phyloP scores from a whole-genome alignment of 768 basidiomycete species.

The Kwoniella heveanensis region DNA sequence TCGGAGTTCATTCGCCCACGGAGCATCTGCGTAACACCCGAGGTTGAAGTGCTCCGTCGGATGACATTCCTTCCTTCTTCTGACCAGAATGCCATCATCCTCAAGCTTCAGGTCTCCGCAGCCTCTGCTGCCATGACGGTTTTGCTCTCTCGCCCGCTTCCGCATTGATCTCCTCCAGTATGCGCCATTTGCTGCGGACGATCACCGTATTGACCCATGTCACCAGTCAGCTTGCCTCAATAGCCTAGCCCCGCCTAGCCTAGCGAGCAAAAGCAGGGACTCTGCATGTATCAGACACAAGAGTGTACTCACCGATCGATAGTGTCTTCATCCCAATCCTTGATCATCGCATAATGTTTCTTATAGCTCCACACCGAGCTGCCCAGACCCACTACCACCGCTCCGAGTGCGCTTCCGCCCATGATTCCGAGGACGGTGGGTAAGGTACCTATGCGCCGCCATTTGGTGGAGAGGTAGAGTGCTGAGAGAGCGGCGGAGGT shows the following conservation, averaged over 20 bases:
- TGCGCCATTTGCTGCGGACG: not conserved
- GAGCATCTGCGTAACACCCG: too few species aligned
- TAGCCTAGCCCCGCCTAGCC: too few species aligned
- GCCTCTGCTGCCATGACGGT: not conserved
- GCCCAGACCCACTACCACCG: not conserved
- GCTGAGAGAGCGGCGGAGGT: not conserved
- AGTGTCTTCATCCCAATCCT: not conserved
- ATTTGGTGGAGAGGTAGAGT: not conserved
- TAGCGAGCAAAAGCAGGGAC: not conserved
- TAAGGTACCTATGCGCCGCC: not conserved
- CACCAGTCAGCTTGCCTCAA: too few species aligned
- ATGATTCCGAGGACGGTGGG: not conserved
- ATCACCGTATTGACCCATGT: too few species aligned
- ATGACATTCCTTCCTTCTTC: too few species aligned
- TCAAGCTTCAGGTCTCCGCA: not conserved
- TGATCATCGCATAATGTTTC: not conserved
- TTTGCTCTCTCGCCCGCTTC: slow-evolving; percentile 1
- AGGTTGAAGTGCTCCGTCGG: too few species aligned
- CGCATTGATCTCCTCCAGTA: slow-evolving; percentile 3
- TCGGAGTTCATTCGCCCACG: too few species aligned
- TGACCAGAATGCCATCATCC: too few species aligned
- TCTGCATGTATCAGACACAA: not conserved
- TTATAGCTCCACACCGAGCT: not conserved
- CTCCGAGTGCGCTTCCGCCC: not conserved
- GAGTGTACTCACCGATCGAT: slow-evolving; percentile 3